phyloP scores from a whole-genome alignment of 192 early-diverging fungal species.

The Gigaspora rosea region DNA sequence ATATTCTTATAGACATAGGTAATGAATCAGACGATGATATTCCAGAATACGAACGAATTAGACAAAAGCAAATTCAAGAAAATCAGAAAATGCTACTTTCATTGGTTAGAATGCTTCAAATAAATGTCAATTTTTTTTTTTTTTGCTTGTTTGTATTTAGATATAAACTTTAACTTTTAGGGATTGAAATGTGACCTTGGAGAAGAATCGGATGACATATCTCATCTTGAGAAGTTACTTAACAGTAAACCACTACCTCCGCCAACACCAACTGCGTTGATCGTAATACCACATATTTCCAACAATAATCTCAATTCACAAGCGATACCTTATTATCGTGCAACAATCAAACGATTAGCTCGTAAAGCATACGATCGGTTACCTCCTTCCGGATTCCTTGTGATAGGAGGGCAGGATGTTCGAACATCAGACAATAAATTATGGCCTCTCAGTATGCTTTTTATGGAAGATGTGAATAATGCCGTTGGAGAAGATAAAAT shows the following conservation, averaged over 20 bases:
- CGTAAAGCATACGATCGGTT: constrained; percentile 57
- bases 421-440: constrained; percentile 63
- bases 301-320: constrained; percentile 43
- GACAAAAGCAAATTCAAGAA: constrained; percentile 59
- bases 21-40: constrained; percentile 40
- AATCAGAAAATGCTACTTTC: constrained; percentile 61
- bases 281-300: constrained; percentile 66
- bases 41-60: constrained; percentile 60
- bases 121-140: neutral
- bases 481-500: constrained; percentile 53
- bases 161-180: constrained; percentile 27
- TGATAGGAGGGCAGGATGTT: constrained; percentile 73
- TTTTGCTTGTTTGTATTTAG: constrained; percentile 10
- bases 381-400: constrained; percentile 63
- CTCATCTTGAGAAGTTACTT: constrained; percentile 67
- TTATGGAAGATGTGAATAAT: constrained; percentile 71
- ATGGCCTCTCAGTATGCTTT: constrained; percentile 73
- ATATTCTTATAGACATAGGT: neutral
- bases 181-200: constrained; percentile 82
- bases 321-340: constrained; percentile 62
- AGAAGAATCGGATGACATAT: constrained; percentile 73
- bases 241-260: constrained; percentile 45
- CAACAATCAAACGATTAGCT: constrained; percentile 62
- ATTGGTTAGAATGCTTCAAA: constrained; percentile 41
- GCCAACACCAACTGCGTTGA: constrained; percentile 54